phyloP scores from a whole-genome alignment of 2,329 filamentous ascomycete species.

The Fonsecaea erecta region DNA sequence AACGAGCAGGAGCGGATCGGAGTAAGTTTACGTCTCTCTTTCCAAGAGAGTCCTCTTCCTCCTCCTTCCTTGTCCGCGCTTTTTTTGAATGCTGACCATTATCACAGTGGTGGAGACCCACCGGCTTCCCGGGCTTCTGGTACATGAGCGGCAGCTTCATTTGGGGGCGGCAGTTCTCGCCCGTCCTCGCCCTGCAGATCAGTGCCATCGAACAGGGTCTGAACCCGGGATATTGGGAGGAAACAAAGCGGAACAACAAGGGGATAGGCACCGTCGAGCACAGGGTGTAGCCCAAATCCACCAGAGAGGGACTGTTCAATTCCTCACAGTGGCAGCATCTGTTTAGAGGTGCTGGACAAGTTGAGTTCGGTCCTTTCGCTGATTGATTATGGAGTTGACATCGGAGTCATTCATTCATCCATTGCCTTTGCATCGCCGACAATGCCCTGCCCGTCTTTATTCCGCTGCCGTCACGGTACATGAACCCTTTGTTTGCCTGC shows the following conservation, averaged over 20 bases:
- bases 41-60: neutral
- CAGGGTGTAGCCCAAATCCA: neutral
- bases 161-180: conserved; percentile 65
- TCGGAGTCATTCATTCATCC: no score
- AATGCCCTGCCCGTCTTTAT: no score
- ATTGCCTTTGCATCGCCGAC: neutral
- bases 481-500: no score
- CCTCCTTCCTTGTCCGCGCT: neutral
- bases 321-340: no score
- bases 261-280: neutral
- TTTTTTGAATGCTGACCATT: neutral
- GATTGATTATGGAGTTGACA: no score
- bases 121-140: conserved; percentile 68
- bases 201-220: conserved; percentile 43
- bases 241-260: conserved; percentile 1
- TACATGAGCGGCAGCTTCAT: conserved; percentile 69
- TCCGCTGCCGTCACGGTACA: no score
- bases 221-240: conserved; percentile 9
- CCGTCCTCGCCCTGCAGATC: conserved; percentile 56
- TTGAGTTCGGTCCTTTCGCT: no score
- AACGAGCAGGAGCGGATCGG: conserved; percentile 59
- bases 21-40: conserved; percentile 9
- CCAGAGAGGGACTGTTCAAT: no score
- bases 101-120: conserved; percentile 57
- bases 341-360: no score